A percentile compares a stretch with the other conserved stretches of the same genome.
Evolutionary conservation across 805 yeast genomes (phyloP).

Genomic region (Nakazawaea siamensis): DNA sequence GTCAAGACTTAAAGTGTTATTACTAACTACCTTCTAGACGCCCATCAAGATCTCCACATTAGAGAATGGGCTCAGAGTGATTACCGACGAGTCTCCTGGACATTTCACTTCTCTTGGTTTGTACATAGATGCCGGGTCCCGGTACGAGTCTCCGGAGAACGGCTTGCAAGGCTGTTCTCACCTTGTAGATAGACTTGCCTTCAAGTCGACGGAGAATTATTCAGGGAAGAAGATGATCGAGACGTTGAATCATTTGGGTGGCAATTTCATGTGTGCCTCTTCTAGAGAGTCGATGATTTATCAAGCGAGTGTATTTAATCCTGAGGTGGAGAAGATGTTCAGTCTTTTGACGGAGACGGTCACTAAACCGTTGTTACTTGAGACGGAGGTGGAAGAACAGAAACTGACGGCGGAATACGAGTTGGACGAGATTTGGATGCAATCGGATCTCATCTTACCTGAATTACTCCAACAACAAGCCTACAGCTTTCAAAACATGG

Average conservation of each 20-base stretch:
- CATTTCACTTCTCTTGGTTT: constrained; percentile 89
- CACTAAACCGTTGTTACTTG: constrained; percentile 56
- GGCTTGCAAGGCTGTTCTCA: constrained; percentile 70
- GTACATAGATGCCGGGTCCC: constrained; percentile 84
- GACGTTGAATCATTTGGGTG: constrained; percentile 74
- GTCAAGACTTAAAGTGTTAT: too few relatives aligned
- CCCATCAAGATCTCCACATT: constrained; percentile 28
- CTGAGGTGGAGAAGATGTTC: constrained; percentile 75
- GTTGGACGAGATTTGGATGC: constrained; percentile 70
- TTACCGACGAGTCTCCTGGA: constrained; percentile 80
- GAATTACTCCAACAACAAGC: constrained; percentile 88
- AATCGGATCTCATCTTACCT: constrained; percentile 80
- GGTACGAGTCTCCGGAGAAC: constrained; percentile 54
- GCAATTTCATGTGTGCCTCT: constrained; percentile 88
- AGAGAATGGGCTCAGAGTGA: constrained; percentile 72
- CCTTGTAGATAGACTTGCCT: constrained; percentile 78
- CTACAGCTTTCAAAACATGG: constrained; percentile 62
- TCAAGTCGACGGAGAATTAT: constrained; percentile 54
- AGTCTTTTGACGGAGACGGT: constrained; percentile 72
- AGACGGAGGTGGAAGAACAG: constrained; percentile 68
- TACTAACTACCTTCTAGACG: constrained; percentile 1
- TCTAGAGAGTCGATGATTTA: constrained; percentile 88
- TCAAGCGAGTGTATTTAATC: constrained; percentile 90
- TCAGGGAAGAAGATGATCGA: constrained; percentile 67
- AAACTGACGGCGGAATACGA: constrained; percentile 71